Conservation (phyloP, 208 protist species). For the Trichomonas tenax region DNA sequence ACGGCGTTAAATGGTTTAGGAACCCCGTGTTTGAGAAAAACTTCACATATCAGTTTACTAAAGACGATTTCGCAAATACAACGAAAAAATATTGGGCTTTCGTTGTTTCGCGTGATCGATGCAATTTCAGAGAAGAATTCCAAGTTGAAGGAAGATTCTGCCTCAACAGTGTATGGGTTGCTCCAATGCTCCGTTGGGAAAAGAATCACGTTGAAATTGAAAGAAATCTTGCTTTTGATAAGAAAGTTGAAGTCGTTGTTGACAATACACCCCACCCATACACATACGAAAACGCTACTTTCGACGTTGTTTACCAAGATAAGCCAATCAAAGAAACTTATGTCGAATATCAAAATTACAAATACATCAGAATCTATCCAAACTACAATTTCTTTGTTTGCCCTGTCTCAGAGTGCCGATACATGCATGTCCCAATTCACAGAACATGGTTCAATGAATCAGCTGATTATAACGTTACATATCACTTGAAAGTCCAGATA, state of each 20-base stretch:
- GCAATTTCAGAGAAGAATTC: background rate
- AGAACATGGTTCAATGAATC: background rate
- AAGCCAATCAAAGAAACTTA: background rate
- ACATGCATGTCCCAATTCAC: background rate
- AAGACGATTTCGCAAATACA: background rate
- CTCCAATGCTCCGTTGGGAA: background rate
- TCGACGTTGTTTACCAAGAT: background rate
- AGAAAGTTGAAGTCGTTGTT: too few relatives aligned
- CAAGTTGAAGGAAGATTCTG: background rate
- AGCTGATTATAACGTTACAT: background rate
- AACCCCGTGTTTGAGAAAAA: background rate
- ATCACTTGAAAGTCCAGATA: background rate
- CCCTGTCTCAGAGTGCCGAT: background rate
- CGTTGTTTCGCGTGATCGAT: background rate
- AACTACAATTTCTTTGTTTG: background rate
- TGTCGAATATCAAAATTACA: background rate
- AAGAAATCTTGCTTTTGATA: background rate
- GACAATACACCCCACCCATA: background rate
- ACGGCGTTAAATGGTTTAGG: background rate
- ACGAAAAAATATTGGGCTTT: background rate
- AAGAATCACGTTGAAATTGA: background rate
- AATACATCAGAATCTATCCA: background rate
- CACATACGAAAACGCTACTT: background rate
- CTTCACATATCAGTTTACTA: background rate
- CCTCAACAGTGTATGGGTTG: background rate